Evolutionary conservation across 257 asterid species (phyloP).

Genomic region (Solanum virginianum): DNA sequence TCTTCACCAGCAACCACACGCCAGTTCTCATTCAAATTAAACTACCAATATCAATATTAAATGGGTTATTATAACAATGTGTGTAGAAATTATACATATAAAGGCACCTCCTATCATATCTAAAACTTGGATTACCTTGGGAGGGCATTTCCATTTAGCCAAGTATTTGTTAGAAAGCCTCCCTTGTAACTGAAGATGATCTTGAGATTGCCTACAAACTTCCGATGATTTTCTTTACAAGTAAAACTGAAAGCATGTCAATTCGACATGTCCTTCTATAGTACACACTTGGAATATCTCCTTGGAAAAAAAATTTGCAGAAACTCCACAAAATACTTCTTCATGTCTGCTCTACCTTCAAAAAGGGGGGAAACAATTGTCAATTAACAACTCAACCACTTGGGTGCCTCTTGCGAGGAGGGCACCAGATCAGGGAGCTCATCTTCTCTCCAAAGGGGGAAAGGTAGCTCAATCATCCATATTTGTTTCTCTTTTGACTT

Average conservation of each 20-base stretch:
- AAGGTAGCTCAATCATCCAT: background rate
- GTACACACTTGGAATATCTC: background rate
- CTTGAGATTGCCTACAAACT: slow-evolving; percentile 1
- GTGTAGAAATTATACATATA: background rate
- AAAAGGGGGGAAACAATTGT: background rate
- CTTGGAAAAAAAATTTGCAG: background rate
- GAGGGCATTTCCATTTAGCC: slow-evolving; percentile 19
- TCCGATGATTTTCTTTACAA: background rate
- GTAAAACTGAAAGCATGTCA: background rate
- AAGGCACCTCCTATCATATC: background rate
- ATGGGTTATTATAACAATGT: background rate
- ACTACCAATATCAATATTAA: slow-evolving; percentile 8
- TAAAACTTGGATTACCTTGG: slow-evolving; percentile 4
- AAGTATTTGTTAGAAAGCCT: background rate
- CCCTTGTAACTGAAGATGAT: background rate
- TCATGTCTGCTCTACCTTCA: no score
- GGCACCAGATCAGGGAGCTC: no score
- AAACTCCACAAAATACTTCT: background rate
- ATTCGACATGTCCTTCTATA: background rate
- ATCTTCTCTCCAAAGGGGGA: background rate
- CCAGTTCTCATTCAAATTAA: slow-evolving; percentile 19
- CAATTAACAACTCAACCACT: background rate
- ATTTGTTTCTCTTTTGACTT: background rate
- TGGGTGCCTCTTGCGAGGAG: background rate
- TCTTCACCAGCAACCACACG: slow-evolving; percentile 45